phyloP scores from a whole-genome alignment of 2,329 filamentous ascomycete species.

The Arthrobotrys conoides region DNA sequence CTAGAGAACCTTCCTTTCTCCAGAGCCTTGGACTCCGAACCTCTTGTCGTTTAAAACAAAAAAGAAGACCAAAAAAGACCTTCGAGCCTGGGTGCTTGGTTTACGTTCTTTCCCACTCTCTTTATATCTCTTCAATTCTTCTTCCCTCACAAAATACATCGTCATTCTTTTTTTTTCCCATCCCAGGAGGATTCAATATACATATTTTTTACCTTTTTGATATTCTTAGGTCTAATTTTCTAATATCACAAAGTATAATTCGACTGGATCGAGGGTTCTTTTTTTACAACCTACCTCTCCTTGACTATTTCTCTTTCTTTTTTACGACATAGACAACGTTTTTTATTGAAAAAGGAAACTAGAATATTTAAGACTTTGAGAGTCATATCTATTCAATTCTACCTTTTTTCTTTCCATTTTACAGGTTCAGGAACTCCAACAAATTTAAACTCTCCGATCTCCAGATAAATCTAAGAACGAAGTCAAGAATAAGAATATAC shows the following conservation, averaged over 20 bases:
- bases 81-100: constrained; percentile 60
- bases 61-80: constrained; percentile 30
- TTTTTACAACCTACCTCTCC: constrained; percentile 10
- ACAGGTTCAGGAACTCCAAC: constrained; percentile 19
- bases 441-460: constrained; percentile 20
- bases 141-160: constrained; percentile 9
- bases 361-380: constrained; percentile 50
- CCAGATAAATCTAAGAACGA: constrained; percentile 14
- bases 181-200: constrained; percentile 62
- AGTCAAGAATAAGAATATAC: constrained; percentile 26
- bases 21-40: constrained; percentile 57
- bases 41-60: constrained; percentile 28
- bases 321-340: constrained; percentile 11
- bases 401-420: constrained; percentile 17
- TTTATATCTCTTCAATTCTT: constrained; percentile 30
- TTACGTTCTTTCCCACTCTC: constrained; percentile 48
- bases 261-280: constrained; percentile 55
- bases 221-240: constrained; percentile 37
- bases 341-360: background rate
- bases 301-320: background rate
- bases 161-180: constrained; percentile 53
- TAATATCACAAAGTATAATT: constrained; percentile 52
- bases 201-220: constrained; percentile 27
- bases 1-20: constrained; percentile 12
- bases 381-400: constrained; percentile 40